These are phyloP conservation scores for Solanum pimpinellifolium DNA, from an alignment of 257 asterid genomes.

Conservation along the genomic window DNA sequence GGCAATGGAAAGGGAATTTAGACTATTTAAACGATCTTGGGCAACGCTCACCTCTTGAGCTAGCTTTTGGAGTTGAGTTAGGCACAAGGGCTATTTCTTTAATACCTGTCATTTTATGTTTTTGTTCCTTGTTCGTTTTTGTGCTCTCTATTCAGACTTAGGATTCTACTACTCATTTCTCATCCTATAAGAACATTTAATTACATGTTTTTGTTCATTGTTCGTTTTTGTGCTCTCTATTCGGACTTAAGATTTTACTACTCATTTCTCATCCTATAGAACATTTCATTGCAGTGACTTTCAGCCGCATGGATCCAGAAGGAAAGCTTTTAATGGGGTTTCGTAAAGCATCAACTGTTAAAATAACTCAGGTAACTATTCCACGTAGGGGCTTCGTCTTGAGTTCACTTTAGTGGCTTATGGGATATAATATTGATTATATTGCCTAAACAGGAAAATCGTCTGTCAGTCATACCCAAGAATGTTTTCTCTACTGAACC, in stretches of 20 bases:
- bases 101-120: not conserved
- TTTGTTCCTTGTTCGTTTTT: not conserved
- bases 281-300: constrained; percentile 55
- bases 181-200: not conserved
- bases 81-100: not conserved
- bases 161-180: not conserved
- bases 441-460: constrained; percentile 10
- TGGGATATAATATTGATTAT: not conserved
- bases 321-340: constrained; percentile 95
- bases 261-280: constrained; percentile 5
- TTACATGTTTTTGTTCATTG: not conserved
- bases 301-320: constrained; percentile 98
- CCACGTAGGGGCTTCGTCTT: not conserved
- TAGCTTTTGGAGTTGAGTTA: not conserved
- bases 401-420: not conserved
- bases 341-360: constrained; percentile 63
- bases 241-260: not conserved
- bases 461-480: constrained; percentile 29
- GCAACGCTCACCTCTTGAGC: not conserved
- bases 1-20: not conserved
- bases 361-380: constrained; percentile 40
- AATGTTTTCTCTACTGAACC: constrained; percentile 42
- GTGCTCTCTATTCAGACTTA: not conserved
- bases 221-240: not conserved
- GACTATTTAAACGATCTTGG: not conserved